Conservation (phyloP, 306 rosid genomes). For the Inga leiocalycina region DNA sequence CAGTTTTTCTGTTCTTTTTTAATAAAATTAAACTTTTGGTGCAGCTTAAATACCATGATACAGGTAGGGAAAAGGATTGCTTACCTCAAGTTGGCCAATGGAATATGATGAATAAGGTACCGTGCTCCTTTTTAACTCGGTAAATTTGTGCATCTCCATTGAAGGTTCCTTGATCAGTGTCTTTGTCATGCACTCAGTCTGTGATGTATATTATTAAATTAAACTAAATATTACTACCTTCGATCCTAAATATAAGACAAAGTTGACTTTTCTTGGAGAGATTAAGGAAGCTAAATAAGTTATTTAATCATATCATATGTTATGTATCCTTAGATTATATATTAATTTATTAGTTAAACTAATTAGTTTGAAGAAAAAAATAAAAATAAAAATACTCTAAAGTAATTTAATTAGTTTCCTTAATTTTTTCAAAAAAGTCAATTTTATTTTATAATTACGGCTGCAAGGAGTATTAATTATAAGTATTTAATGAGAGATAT, state of each 20-base stretch:
- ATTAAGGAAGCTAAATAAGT: too few species aligned
- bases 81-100: constrained; percentile 82
- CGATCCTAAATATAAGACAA: too few species aligned
- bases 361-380: too few species aligned
- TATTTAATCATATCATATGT: too few species aligned
- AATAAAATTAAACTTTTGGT: neutral
- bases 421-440: too few species aligned
- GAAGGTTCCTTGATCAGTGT: neutral
- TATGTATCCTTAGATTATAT: too few species aligned
- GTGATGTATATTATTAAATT: neutral
- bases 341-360: too few species aligned
- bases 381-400: too few species aligned
- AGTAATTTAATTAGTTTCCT: too few species aligned
- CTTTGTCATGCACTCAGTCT: neutral
- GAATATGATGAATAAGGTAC: constrained; percentile 83
- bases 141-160: neutral
- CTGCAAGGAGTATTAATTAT: neutral
- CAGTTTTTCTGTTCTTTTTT: neutral
- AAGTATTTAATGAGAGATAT: neutral
- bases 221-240: neutral
- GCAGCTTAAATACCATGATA: constrained; percentile 75
- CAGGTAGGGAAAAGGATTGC: constrained; percentile 72
- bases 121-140: neutral
- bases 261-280: too few species aligned
- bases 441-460: too few species aligned